A percentile compares a stretch with the other conserved stretches of the same genome.
Evolutionary conservation across 1,139 yeast species (phyloP).

Genomic region (Candida tetrigidarum): DNA sequence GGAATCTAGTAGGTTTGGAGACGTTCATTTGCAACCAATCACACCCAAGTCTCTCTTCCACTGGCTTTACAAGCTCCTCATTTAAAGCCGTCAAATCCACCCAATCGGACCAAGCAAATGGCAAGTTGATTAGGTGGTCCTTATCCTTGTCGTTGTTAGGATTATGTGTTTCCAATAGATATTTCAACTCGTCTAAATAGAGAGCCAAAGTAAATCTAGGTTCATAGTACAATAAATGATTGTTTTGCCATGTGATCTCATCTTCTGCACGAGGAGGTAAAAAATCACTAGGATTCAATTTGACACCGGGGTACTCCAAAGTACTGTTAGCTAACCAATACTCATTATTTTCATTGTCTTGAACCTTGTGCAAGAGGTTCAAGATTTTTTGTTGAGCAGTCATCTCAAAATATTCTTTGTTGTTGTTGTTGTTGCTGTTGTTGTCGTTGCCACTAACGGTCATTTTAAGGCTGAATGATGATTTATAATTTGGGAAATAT

Average conservation of each 20-base stretch:
- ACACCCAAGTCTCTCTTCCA: slow-evolving; percentile 40
- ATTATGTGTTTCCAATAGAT: slow-evolving; percentile 20
- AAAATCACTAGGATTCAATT: slow-evolving; percentile 25
- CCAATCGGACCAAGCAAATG: slow-evolving; percentile 43
- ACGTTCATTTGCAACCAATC: slow-evolving; percentile 28
- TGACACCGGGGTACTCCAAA: slow-evolving; percentile 25
- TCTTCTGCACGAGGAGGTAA: slow-evolving; percentile 20
- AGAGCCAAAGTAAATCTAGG: slow-evolving; percentile 30
- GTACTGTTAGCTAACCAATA: slow-evolving; percentile 34
- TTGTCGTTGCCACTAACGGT: too few species aligned
- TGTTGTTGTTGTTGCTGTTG: too few species aligned
- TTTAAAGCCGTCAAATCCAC: slow-evolving; percentile 37
- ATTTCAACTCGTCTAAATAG: slow-evolving; percentile 25
- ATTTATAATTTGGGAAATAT: not conserved
- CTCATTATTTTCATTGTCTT: slow-evolving; percentile 25
- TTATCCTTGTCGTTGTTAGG: slow-evolving; percentile 21
- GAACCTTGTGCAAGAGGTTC: slow-evolving; percentile 26
- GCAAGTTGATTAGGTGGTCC: slow-evolving; percentile 30
- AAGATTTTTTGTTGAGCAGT: slow-evolving; percentile 26
- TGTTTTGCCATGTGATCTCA: slow-evolving; percentile 19
- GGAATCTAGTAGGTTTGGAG: slow-evolving; percentile 30
- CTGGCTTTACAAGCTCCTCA: slow-evolving; percentile 41
- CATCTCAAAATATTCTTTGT: slow-evolving; percentile 19
- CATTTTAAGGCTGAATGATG: slow-evolving; percentile 20
- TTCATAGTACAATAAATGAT: slow-evolving; percentile 25